These are phyloP conservation scores for Alternaria sp. DNA, from an alignment of 2,329 filamentous ascomycete genomes.

Conservation along the genomic window DNA sequence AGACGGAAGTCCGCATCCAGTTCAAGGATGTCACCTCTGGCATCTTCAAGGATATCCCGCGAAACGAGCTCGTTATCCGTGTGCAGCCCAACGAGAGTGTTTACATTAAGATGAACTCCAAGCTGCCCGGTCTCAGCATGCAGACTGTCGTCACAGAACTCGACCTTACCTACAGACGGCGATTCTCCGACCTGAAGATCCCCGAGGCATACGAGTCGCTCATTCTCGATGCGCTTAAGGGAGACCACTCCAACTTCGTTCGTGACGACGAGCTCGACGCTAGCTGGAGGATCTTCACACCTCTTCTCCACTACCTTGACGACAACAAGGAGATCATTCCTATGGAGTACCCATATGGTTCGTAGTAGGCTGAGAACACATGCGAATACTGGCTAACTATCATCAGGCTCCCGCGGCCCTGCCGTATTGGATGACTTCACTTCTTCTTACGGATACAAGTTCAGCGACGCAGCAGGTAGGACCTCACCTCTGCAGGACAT, in stretches of 20 bases:
- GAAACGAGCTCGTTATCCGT: slow-evolving; percentile 98
- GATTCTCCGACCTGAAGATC: slow-evolving; percentile 99
- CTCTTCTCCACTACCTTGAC: slow-evolving; percentile 95
- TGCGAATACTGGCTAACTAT: slow-evolving; percentile 24
- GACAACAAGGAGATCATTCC: slow-evolving; percentile 99
- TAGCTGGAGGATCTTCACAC: slow-evolving; percentile 98
- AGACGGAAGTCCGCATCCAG: slow-evolving; percentile 98
- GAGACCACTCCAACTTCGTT: slow-evolving; percentile 96
- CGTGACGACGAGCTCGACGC: slow-evolving; percentile 79
- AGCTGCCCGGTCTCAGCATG: slow-evolving; percentile 97
- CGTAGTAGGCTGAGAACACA: slow-evolving; percentile 44
- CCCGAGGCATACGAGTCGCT: slow-evolving; percentile 98
- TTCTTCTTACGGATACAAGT: slow-evolving; percentile 97
- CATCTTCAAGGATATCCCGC: slow-evolving; percentile 99
- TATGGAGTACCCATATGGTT: slow-evolving; percentile 99
- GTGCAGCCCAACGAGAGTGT: slow-evolving; percentile 99
- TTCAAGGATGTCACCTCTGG: slow-evolving; percentile 99
- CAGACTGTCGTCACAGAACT: slow-evolving; percentile 99
- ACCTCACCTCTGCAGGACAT: slow-evolving; percentile 14
- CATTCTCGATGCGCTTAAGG: slow-evolving; percentile 96
- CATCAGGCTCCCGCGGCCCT: slow-evolving; percentile 90
- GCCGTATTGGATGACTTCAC: slow-evolving; percentile 98
- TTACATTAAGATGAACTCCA: slow-evolving; percentile 99
- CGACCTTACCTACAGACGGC: slow-evolving; percentile 94
- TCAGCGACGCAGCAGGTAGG: slow-evolving; percentile 86